These are phyloP conservation scores for Angomonas ambiguus DNA, from an alignment of 208 protist genomes.

Conservation along the genomic window DNA sequence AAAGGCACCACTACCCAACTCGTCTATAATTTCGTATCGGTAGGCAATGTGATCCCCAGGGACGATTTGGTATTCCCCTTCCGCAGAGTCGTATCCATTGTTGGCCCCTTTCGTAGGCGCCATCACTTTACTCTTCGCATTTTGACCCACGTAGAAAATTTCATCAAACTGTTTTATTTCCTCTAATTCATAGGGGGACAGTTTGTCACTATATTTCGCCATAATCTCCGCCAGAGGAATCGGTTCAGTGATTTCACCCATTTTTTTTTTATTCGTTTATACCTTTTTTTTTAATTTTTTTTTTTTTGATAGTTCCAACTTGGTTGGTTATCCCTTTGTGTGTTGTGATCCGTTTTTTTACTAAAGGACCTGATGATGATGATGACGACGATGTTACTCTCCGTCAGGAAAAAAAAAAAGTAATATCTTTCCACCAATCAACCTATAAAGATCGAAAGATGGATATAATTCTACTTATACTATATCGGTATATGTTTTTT, in stretches of 20 bases:
- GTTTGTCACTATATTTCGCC: constrained; percentile 21
- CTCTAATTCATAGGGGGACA: constrained; percentile 59
- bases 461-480: not conserved
- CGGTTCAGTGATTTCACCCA: too few relatives aligned
- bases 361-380: too few relatives aligned
- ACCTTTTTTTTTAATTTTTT: too few relatives aligned
- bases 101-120: constrained; percentile 52
- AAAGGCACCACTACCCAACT: constrained; percentile 81
- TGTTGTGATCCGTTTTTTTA: too few relatives aligned
- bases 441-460: too few relatives aligned
- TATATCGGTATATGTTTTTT: not conserved
- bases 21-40: constrained; percentile 73
- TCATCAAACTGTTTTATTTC: constrained; percentile 48
- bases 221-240: constrained; percentile 20
- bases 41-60: constrained; percentile 92
- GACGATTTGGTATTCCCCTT: constrained; percentile 90
- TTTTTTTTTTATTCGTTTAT: too few relatives aligned
- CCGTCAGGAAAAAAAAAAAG: not conserved
- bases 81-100: constrained; percentile 90
- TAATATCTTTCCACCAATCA: not conserved
- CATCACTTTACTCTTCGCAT: constrained; percentile 50
- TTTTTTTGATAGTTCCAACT: too few relatives aligned
- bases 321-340: too few relatives aligned
- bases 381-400: too few relatives aligned
- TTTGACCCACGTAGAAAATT: constrained; percentile 67